These are phyloP conservation scores for Curvularia sp. DNA, from an alignment of 2,329 filamentous ascomycete species.

Conservation along the genomic window DNA sequence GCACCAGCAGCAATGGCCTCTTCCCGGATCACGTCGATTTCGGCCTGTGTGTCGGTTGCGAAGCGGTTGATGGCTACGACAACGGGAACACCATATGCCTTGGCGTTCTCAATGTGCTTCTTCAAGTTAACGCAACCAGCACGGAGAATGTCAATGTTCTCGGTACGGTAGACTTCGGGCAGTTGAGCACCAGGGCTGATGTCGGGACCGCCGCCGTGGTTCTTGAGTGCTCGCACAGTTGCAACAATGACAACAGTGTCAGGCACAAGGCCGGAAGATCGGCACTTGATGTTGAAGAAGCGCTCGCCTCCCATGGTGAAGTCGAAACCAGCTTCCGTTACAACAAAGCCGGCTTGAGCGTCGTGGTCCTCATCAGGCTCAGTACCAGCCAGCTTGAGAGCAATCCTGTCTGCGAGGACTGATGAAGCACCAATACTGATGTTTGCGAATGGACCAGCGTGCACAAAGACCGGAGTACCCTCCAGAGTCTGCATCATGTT, in stretches of 20 bases:
- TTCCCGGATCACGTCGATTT: slow-evolving; percentile 86
- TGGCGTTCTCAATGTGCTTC: slow-evolving; percentile 94
- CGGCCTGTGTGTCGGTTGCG: slow-evolving; percentile 89
- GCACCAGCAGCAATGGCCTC: slow-evolving; percentile 91
- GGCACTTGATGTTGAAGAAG: slow-evolving; percentile 99
- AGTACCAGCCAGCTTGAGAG: slow-evolving; percentile 92
- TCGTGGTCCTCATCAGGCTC: slow-evolving; percentile 87
- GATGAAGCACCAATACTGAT: slow-evolving; percentile 98
- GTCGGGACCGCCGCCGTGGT: slow-evolving; percentile 94
- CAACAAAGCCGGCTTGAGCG: slow-evolving; percentile 86
- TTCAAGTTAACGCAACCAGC: slow-evolving; percentile 91
- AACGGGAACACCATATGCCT: slow-evolving; percentile 87
- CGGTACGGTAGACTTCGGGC: slow-evolving; percentile 86
- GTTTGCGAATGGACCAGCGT: slow-evolving; percentile 97
- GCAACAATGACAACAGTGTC: slow-evolving; percentile 95
- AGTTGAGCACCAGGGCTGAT: slow-evolving; percentile 86
- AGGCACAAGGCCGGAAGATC: slow-evolving; percentile 87
- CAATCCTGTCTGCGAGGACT: slow-evolving; percentile 92
- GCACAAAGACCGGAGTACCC: slow-evolving; percentile 95
- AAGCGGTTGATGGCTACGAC: slow-evolving; percentile 98
- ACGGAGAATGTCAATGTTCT: slow-evolving; percentile 91
- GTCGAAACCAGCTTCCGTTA: slow-evolving; percentile 97
- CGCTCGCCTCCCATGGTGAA: slow-evolving; percentile 99
- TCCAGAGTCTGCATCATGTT: slow-evolving; percentile 99
- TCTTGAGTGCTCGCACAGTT: slow-evolving; percentile 93